A percentile compares a stretch with the other conserved stretches of the same genome.
These are phyloP conservation scores for Colletotrichum salicis DNA, from an alignment of 2,329 filamentous ascomycete species.

Conservation along the genomic window DNA sequence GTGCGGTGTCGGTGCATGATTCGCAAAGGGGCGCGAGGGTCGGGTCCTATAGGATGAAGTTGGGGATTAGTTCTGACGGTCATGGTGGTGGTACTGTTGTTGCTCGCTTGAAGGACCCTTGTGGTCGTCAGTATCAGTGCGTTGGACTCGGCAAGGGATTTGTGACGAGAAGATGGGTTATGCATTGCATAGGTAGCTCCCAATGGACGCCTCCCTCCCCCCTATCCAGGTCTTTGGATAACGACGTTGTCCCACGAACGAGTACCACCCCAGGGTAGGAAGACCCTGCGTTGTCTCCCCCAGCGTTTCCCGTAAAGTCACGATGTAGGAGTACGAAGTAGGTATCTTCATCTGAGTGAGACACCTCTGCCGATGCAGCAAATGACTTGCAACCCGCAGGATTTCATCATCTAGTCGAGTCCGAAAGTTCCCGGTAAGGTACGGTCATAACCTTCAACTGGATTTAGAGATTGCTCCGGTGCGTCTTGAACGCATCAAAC, in stretches of 20 bases:
- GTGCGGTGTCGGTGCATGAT: not conserved
- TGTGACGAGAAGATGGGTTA: not conserved
- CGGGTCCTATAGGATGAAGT: not conserved
- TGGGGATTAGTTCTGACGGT: not conserved
- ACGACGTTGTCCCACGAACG: not conserved
- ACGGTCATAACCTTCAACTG: not conserved
- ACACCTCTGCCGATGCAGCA: too few species aligned
- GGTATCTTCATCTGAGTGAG: not conserved
- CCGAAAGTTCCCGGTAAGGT: not conserved
- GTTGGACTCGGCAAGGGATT: not conserved
- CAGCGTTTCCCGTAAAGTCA: not conserved
- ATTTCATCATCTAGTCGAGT: not conserved
- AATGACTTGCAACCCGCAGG: not conserved
- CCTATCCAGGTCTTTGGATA: slow-evolving; percentile 3
- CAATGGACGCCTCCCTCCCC: not conserved
- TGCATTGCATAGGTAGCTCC: not conserved
- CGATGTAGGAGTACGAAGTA: not conserved
- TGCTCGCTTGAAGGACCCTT: not conserved
- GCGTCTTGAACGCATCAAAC: slow-evolving; percentile 72
- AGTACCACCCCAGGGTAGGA: not conserved
- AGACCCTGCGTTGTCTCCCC: not conserved
- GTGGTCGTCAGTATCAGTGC: not conserved
- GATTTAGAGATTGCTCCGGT: slow-evolving; percentile 53
- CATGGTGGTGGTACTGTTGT: not conserved
- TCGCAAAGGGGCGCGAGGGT: not conserved